Evolutionary conservation across 2,329 filamentous ascomycete genomes (phyloP), one percentile per base, ranked within the genome.

Genomic region (Diaporthe sp.): DNA sequence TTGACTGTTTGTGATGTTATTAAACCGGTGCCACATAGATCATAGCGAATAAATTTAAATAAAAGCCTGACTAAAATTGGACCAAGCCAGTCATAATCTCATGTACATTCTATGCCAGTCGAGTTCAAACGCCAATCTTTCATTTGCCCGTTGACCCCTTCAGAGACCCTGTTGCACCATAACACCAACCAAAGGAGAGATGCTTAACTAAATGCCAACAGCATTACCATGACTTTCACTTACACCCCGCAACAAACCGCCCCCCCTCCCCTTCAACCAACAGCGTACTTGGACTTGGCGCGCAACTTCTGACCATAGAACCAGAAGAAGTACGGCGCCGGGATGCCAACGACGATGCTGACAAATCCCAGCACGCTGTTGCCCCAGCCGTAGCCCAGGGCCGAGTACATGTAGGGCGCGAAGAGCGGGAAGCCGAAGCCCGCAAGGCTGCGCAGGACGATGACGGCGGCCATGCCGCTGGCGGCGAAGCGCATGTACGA

Each of bases 391-490:
- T 73, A 92, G 85, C 68, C 77, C 4, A 75, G 73, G 31, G 28
- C 3, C 17, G 61, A 15, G 34, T 72, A 90, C 83, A 90, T 83
- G 12, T 76, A 77, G 1, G 87, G 85, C 0, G 86, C 88, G 47
- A 89, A 89, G 0, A 91, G 83, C 13, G 89, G 89, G 67, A 90
- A 71, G 17, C 86, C 86, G 31, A 89, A 88, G 3, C 87, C 88
- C 3, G 87, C 87, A 12, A 90, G 79, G 31, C 84, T 87, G 3
- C 87, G 84, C 55, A 88, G 80, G 3, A 89, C 82, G 22, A 85
- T 86, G 42, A 82, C 82, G 51, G 86, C 86, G 7, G 80, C 85
- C 15, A 88, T 81, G 8, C 85, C 87, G 68, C 84, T 86, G 39
- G 87, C 87, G 1, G 86, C 87, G 76, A 86, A 87, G 12, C 81